Conservation (phyloP, 495 filamentous ascomycete species). For the Halenospora varia region DNA sequence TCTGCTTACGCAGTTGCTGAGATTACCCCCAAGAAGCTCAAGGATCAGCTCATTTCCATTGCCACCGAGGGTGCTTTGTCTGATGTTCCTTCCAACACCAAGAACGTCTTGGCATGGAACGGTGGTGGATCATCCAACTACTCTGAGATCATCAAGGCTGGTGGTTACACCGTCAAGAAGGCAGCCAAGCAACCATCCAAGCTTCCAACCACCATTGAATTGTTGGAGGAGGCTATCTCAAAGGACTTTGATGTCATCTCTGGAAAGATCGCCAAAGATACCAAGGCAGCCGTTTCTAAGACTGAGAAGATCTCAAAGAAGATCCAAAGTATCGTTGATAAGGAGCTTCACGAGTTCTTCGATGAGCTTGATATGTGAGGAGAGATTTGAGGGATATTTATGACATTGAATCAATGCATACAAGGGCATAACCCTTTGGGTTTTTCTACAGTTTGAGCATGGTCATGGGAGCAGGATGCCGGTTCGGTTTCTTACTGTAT, state of each 20-base stretch:
- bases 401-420: slow-evolving; percentile 6
- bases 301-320: slow-evolving; percentile 53
- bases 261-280: slow-evolving; percentile 45
- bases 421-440: slow-evolving; percentile 6
- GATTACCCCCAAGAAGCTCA: slow-evolving; percentile 91
- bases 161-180: slow-evolving; percentile 49
- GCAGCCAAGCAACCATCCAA: slow-evolving; percentile 25
- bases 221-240: slow-evolving; percentile 60
- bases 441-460: slow-evolving; percentile 22
- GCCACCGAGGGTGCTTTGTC: slow-evolving; percentile 75
- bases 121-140: slow-evolving; percentile 93
- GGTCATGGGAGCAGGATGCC: slow-evolving; percentile 18
- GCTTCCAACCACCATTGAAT: slow-evolving; percentile 36
- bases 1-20: slow-evolving; percentile 85
- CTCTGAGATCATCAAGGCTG: slow-evolving; percentile 70
- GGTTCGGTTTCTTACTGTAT: slow-evolving; percentile 24
- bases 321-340: slow-evolving; percentile 52
- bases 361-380: slow-evolving; percentile 33
- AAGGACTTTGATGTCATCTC: slow-evolving; percentile 52
- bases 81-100: slow-evolving; percentile 81
- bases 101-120: slow-evolving; percentile 94
- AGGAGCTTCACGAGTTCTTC: slow-evolving; percentile 68
- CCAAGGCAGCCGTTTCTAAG: slow-evolving; percentile 42
- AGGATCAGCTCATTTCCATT: slow-evolving; percentile 79
- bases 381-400: slow-evolving; percentile 14